Conservation (phyloP, 202 grass and related monocot species). For the Hordeum pubiflorum region DNA sequence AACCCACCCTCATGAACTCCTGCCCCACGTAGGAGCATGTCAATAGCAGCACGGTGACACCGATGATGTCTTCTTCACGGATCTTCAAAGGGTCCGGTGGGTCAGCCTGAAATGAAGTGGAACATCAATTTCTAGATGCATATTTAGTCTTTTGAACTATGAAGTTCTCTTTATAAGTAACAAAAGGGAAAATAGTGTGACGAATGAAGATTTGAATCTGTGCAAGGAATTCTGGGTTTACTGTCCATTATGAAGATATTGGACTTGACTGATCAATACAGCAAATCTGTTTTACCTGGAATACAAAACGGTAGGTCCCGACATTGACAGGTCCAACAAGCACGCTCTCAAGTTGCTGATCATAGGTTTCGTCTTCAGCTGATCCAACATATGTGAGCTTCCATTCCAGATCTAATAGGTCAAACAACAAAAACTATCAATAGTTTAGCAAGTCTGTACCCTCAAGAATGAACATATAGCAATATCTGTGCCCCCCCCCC, state of each 20-base stretch:
- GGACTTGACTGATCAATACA: not conserved
- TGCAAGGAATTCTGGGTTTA: not conserved
- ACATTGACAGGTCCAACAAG: slow-evolving; percentile 95
- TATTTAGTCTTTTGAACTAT: not conserved
- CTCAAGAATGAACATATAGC: not conserved
- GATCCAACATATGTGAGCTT: slow-evolving; percentile 97
- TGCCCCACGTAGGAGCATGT: slow-evolving; percentile 96
- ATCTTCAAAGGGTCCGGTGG: slow-evolving; percentile 95
- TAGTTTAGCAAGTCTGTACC: not conserved
- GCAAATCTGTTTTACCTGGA: slow-evolving; percentile 53
- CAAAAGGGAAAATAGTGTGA: not conserved
- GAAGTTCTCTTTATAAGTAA: not conserved
- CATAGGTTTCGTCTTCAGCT: slow-evolving; percentile 95
- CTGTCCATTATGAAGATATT: not conserved
- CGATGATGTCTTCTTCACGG: slow-evolving; percentile 91
- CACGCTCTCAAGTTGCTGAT: slow-evolving; percentile 91
- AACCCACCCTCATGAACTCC: slow-evolving; percentile 97
- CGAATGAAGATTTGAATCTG: not conserved
- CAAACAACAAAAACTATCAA: not conserved
- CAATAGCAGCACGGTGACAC: slow-evolving; percentile 85
- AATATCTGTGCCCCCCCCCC: not conserved
- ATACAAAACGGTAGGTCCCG: slow-evolving; percentile 89
- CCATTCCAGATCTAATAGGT: slow-evolving; percentile 87
- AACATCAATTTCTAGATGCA: not conserved
- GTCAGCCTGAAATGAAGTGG: slow-evolving; percentile 57